Evolutionary conservation across 2,329 filamentous ascomycete genomes (phyloP), one percentile per base, ranked within the genome.

Genomic region (Fusarium circinatum): DNA sequence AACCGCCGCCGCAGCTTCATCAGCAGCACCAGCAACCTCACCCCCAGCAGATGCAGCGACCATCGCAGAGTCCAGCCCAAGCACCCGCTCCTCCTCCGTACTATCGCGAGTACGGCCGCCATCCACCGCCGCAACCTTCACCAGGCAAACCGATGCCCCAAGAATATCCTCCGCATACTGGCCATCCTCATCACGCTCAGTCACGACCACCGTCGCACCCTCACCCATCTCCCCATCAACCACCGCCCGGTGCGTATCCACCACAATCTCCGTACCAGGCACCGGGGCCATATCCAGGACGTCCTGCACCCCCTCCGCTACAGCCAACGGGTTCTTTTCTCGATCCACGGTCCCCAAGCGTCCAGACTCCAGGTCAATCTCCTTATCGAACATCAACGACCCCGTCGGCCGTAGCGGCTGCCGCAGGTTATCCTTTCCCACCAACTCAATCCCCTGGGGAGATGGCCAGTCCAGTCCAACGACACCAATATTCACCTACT

Each of bases 351-450:
- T 89, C 88, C 20, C 88, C 88, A 24, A 83, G 84, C 75, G 82
- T 83, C 64, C 82, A 85, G 24, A 81, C 84, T 55, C 83, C 86
- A 26, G 82, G 80, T 56, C 81, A 78, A 48, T 82, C 82, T 6
- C 85, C 88, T 5, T 89, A 88, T 74, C 85, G 87, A 60, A 84
- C 86, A 32, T 86, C 86, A 15, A 85, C 86, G 28, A 85, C 83
- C 8, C 85, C 86, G 28, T 79, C 79, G 8, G 64, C 76, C 42
- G 77, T 72, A 38, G 84, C 86, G 51, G 85, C 83, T 72, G 78
- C 82, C 42, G 80, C 82, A 51, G 86, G 85, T 32, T 89, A 88
- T 73, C 86, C 87, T 2, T 89, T 89, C 54, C 87, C 87, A 34
- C 80, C 83, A 28, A 78, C 82, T 32, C 84, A 84, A 39, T 79